These are phyloP conservation scores for Cajanus cajan DNA, from an alignment of 306 rosid genomes.

Conservation along the genomic window DNA sequence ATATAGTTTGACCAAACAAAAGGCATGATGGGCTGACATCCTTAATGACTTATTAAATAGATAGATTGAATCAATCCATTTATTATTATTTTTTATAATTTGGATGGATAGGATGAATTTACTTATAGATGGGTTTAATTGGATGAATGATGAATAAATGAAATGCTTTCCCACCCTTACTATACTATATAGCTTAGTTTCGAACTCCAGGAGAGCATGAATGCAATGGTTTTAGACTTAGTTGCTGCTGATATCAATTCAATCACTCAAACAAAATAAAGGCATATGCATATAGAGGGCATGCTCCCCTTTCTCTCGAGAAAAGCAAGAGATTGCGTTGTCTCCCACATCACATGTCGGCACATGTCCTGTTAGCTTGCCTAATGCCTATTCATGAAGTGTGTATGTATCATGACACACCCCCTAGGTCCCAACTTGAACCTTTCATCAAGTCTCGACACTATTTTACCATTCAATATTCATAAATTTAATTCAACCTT, in stretches of 20 bases:
- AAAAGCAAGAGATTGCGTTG: slow-evolving; percentile 11
- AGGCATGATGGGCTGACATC: neutral
- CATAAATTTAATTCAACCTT: neutral
- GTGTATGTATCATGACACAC: neutral
- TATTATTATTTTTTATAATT: no score
- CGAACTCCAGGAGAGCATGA: neutral
- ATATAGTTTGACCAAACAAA: neutral
- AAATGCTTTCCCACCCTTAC: no score
- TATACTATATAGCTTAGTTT: neutral
- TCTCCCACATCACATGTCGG: neutral
- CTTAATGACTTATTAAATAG: no score
- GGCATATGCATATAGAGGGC: neutral
- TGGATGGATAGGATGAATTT: no score
- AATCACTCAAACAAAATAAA: neutral
- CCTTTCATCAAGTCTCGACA: neutral
- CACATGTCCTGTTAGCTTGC: neutral
- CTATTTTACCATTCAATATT: neutral
- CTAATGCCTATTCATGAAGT: neutral
- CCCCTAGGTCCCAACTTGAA: neutral
- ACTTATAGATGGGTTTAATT: no score
- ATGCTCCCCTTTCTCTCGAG: neutral
- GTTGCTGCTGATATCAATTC: neutral
- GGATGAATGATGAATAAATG: no score
- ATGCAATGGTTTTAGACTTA: neutral
- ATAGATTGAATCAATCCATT: no score